Percentiles rank a stretch among this genome's conserved stretches.
These are phyloP conservation scores for Blastobotrys terrestris DNA, from an alignment of 805 yeast genomes.

Conservation along the genomic window DNA sequence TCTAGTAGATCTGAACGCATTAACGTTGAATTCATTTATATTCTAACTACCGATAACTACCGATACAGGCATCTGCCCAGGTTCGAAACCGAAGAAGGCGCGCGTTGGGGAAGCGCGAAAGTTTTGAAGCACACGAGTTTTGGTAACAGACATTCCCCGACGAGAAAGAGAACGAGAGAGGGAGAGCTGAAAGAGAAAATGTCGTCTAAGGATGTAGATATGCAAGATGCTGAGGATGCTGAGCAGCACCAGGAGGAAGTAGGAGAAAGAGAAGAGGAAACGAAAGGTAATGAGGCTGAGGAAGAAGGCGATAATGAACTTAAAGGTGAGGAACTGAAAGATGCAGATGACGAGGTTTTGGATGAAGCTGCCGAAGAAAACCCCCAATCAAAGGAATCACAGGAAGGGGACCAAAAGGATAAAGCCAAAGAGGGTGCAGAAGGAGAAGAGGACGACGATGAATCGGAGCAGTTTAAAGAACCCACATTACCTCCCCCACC, in stretches of 20 bases:
- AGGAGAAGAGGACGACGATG: conserved; percentile 28
- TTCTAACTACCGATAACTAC: too few species aligned
- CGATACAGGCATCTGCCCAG: too few species aligned
- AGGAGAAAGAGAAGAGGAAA: neutral
- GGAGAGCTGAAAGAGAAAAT: neutral
- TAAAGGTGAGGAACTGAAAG: neutral
- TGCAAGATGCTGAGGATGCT: neutral
- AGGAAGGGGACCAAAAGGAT: conserved; percentile 11
- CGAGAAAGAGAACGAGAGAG: too few species aligned
- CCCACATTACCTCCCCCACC: conserved; percentile 20
- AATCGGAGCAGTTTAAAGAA: conserved; percentile 19
- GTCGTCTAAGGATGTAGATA: conserved; percentile 4
- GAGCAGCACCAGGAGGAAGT: conserved; percentile 2
- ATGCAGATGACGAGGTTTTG: conserved; percentile 17
- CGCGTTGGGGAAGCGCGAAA: too few species aligned
- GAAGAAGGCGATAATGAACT: conserved; percentile 5
- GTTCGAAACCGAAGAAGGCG: too few species aligned
- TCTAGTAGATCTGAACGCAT: too few species aligned
- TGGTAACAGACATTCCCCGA: too few species aligned
- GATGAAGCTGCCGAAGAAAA: neutral
- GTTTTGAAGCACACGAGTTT: too few species aligned
- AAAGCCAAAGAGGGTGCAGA: too few species aligned
- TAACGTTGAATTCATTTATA: too few species aligned
- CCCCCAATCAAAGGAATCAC: conserved; percentile 14
- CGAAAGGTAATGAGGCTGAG: conserved; percentile 1